A percentile compares a stretch with the other conserved stretches of the same genome.
phyloP scores from a whole-genome alignment of 371 early-diverging fungal species.

The Enterocytospora artemiae region DNA sequence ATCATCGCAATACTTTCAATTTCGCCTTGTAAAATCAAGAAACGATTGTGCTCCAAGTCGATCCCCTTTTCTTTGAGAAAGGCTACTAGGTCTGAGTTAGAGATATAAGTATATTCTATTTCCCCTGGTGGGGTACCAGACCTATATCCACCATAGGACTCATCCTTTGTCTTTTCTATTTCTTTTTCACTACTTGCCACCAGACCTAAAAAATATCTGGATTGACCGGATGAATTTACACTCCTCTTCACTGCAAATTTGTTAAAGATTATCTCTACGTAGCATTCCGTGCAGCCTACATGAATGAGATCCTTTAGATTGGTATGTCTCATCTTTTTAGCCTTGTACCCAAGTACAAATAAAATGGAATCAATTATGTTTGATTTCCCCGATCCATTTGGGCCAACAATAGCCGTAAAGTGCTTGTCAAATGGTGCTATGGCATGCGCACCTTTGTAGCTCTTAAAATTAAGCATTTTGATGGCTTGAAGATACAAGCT shows the following conservation, averaged over 20 bases:
- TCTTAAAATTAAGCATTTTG: constrained; percentile 56
- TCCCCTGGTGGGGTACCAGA: constrained; percentile 39
- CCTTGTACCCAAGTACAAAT: constrained; percentile 97
- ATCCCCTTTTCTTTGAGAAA: constrained; percentile 76
- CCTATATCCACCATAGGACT: neutral
- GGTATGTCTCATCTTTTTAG: constrained; percentile 92
- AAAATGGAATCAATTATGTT: constrained; percentile 96
- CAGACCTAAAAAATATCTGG: too few relatives aligned
- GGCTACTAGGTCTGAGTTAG: constrained; percentile 57
- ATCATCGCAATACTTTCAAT: constrained; percentile 95
- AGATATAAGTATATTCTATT: constrained; percentile 18
- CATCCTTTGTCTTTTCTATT: neutral
- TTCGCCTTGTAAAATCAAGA: constrained; percentile 95
- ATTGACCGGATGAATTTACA: neutral
- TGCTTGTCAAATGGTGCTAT: constrained; percentile 47
- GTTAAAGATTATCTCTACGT: constrained; percentile 83
- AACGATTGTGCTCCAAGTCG: constrained; percentile 93
- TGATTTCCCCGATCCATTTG: constrained; percentile 97
- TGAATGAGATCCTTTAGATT: constrained; percentile 87
- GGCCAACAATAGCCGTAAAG: constrained; percentile 73
- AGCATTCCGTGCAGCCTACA: constrained; percentile 72
- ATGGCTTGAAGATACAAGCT: constrained; percentile 25
- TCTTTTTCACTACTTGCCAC: neutral
- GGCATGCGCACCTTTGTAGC: constrained; percentile 55
- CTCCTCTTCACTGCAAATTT: constrained; percentile 58